A percentile compares a stretch with the other conserved stretches of the same genome.
Conservation (phyloP, 2,329 filamentous ascomycete genomes). For the Alternaria sp. region DNA sequence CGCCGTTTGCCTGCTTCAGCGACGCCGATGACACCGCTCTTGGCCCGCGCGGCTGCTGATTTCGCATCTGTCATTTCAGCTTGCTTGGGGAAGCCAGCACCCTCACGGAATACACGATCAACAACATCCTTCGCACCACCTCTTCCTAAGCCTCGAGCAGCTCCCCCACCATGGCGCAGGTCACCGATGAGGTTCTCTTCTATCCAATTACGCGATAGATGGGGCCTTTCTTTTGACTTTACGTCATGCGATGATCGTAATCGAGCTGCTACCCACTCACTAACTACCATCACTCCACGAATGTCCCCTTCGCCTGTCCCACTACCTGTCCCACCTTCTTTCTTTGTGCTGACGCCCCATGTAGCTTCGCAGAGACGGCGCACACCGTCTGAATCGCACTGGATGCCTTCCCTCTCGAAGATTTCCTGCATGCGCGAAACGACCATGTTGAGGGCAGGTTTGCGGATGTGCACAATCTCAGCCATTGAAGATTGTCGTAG, state of each 20-base stretch:
- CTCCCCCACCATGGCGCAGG: constrained; percentile 73
- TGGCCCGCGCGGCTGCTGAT: constrained; percentile 64
- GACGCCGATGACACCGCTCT: constrained; percentile 65
- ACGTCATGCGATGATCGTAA: constrained; percentile 60
- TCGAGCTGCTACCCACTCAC: constrained; percentile 83
- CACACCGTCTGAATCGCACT: constrained; percentile 87
- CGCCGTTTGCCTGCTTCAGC: constrained; percentile 76
- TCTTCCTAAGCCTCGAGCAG: constrained; percentile 74
- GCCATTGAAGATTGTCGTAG: constrained; percentile 85
- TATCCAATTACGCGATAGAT: constrained; percentile 77
- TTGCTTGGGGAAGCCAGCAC: constrained; percentile 76
- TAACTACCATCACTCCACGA: constrained; percentile 83
- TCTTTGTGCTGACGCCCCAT: constrained; percentile 79
- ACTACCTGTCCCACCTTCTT: constrained; percentile 67
- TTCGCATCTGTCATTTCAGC: constrained; percentile 57
- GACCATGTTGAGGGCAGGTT: constrained; percentile 86
- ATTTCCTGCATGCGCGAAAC: constrained; percentile 81
- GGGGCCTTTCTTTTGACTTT: constrained; percentile 51
- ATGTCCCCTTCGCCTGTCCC: constrained; percentile 77
- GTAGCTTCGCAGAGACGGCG: constrained; percentile 83
- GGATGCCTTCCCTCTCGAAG: constrained; percentile 88
- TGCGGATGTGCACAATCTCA: constrained; percentile 90
- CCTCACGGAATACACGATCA: constrained; percentile 78
- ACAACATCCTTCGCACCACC: constrained; percentile 79
- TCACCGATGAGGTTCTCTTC: constrained; percentile 75